Evolutionary conservation across 2,329 filamentous ascomycete genomes (phyloP).

Genomic region (Pseudogymnoascus destructans): DNA sequence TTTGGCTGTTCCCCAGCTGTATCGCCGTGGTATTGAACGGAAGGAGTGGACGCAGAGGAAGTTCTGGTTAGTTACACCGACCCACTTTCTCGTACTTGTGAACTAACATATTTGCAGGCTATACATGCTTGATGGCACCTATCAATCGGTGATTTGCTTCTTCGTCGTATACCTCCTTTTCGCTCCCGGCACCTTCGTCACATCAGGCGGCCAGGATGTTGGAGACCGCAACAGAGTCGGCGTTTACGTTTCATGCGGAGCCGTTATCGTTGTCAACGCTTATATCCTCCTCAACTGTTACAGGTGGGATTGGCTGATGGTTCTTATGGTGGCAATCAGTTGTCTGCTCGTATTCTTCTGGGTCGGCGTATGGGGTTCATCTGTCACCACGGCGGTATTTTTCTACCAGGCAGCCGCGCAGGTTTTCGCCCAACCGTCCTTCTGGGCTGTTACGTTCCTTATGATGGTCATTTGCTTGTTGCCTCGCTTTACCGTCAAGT

Average conservation of each 20-base stretch:
- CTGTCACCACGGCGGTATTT: conserved; percentile 35
- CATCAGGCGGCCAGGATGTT: conserved; percentile 59
- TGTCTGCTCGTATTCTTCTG: conserved; percentile 85
- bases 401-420: conserved; percentile 71
- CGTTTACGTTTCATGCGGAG: conserved; percentile 70
- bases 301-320: conserved; percentile 94
- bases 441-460: conserved; percentile 75
- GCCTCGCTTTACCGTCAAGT: conserved; percentile 76
- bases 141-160: conserved; percentile 88
- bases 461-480: conserved; percentile 72
- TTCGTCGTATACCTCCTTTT: conserved; percentile 84
- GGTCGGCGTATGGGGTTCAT: conserved; percentile 70
- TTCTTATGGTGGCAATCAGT: conserved; percentile 70
- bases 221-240: conserved; percentile 75
- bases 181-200: conserved; percentile 52
- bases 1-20: conserved; percentile 85
- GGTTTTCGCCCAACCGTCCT: conserved; percentile 67
- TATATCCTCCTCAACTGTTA: conserved; percentile 96
- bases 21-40: conserved; percentile 87
- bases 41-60: conserved; percentile 93
- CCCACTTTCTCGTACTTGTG: conserved; percentile 1
- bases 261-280: conserved; percentile 77
- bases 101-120: conserved; percentile 40
- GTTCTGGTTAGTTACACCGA: conserved; percentile 62
- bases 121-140: conserved; percentile 90